These are phyloP conservation scores for Aspergillus felis DNA, from an alignment of 2,329 filamentous ascomycete genomes.

Conservation along the genomic window DNA sequence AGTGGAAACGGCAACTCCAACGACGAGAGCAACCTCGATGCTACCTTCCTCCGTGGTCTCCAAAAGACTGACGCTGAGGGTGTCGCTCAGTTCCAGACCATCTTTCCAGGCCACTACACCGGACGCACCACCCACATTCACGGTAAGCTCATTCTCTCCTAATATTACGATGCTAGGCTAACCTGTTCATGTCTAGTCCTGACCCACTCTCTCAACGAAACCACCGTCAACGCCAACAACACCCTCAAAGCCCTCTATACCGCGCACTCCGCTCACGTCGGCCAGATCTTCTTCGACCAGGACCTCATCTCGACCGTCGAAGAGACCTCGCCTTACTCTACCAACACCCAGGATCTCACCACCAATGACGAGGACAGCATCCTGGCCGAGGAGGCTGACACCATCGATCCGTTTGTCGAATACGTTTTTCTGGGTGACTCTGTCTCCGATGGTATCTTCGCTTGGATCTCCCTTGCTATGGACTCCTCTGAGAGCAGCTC, in stretches of 20 bases:
- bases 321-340: conserved; percentile 43
- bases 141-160: conserved; percentile 10
- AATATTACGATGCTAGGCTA: background rate
- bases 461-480: conserved; percentile 53
- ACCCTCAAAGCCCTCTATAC: conserved; percentile 46
- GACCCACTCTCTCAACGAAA: conserved; percentile 28
- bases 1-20: conserved; percentile 33
- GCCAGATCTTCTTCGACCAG: conserved; percentile 64
- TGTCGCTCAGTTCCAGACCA: conserved; percentile 40
- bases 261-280: conserved; percentile 53
- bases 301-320: conserved; percentile 53
- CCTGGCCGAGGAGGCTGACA: conserved; percentile 47
- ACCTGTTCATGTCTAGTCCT: conserved; percentile 17
- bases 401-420: conserved; percentile 56
- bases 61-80: conserved; percentile 42
- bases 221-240: conserved; percentile 44
- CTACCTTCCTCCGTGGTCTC: conserved; percentile 45
- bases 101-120: conserved; percentile 47
- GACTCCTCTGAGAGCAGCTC: conserved; percentile 35
- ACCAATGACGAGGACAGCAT: conserved; percentile 51
- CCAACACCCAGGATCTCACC: conserved; percentile 47
- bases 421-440: conserved; percentile 55
- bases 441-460: conserved; percentile 50
- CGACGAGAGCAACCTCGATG: conserved; percentile 40
- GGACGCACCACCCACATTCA: conserved; percentile 37